Evolutionary conservation across 306 rosid species (phyloP).

Genomic region (Mimosa bimucronata): DNA sequence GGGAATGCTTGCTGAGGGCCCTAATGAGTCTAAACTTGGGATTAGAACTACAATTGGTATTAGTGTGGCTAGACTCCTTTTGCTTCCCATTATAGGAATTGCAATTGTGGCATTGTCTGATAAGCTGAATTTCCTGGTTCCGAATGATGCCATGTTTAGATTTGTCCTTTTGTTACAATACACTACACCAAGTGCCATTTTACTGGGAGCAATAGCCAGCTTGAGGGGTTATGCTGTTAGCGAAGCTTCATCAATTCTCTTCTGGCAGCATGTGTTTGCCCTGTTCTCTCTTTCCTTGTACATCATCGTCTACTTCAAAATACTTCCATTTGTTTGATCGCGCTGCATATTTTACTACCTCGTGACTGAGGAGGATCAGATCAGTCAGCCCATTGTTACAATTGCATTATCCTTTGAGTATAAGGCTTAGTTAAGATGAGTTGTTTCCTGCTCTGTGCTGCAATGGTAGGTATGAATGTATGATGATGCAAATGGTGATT

Average conservation of each 20-base stretch:
- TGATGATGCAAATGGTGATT: conserved; percentile 19
- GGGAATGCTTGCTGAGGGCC: conserved; percentile 95
- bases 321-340: conserved; percentile 49
- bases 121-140: conserved; percentile 62
- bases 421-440: neutral
- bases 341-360: conserved; percentile 19
- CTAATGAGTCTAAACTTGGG: conserved; percentile 75
- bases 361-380: neutral
- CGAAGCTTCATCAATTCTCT: conserved; percentile 85
- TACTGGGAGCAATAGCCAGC: conserved; percentile 89
- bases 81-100: conserved; percentile 85
- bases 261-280: conserved; percentile 91
- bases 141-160: conserved; percentile 61
- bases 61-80: conserved; percentile 70
- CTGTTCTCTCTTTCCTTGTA: conserved; percentile 80
- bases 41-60: conserved; percentile 74
- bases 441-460: conserved; percentile 24
- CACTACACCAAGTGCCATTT: conserved; percentile 86
- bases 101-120: conserved; percentile 64
- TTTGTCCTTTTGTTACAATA: conserved; percentile 85
- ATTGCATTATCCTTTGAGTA: conserved; percentile 11
- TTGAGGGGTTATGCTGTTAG: conserved; percentile 89
- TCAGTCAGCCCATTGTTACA: conserved; percentile 23
- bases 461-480: conserved; percentile 17
- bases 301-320: conserved; percentile 68